Evolutionary conservation across 2,329 filamentous ascomycete genomes (phyloP), one percentile per base, ranked within the genome.

Genomic region (Ilyonectria destructans): DNA sequence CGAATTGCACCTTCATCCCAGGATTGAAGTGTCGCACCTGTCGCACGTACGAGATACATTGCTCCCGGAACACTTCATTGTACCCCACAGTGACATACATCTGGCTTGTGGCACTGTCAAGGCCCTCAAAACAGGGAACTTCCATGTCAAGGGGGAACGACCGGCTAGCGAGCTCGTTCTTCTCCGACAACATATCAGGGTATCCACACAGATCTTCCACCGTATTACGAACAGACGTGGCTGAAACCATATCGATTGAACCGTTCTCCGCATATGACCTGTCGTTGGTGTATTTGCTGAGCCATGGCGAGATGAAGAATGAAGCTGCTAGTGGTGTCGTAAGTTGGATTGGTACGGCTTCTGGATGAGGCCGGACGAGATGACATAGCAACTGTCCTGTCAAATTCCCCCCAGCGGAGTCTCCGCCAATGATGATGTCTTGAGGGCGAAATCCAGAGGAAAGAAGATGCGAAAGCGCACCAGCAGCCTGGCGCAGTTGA

Each of bases 341-440:
- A 17, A 80, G 63, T 15, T 46, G 43, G 58, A 79, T 57, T n/a
- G 57, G 43, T 12, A 54, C 29, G 1, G 69, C 69, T 1, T 29
- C 52, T 1, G 75, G 73, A 45, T 77, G 72, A 4, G 77, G 70
- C 35, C 77, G 73, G 13, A 78, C 31, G 3, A 80, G 21, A 56
- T 80, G 78, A 2, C 72, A 58, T 12, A 81, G 59, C 37, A 81
- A 33, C 68, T 79, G 77, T 9, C 69, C 70, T 6, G 77, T 71
- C 29, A 81, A 67, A 49, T 80, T 79, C 0, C 75, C 79, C 12
- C 79, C 79, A 0, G 77, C 78, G 31, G 79, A 80, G 48, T 81
- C 79, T 7, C 79, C 79, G 6, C 79, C 79, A 7, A 81, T 58
- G 17, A 79, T 60, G n/a, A 80, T 59, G 46, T 78, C 60, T 13